Evolutionary conservation across 1,284 basidiomycete species (phyloP).

Genomic region (Psilocybe mexicana): DNA sequence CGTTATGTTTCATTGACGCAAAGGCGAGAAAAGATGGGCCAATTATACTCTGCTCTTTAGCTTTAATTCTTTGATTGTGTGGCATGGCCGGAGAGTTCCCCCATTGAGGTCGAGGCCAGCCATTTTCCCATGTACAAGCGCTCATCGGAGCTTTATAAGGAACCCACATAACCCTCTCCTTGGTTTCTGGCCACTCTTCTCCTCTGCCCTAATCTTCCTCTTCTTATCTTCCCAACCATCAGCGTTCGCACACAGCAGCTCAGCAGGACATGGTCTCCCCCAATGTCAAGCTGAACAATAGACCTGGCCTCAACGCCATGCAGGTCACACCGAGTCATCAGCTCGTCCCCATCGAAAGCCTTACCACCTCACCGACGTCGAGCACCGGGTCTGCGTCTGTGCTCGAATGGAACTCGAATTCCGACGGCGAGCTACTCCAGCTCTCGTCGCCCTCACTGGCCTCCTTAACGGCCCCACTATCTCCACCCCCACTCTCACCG

Average conservation of each 20-base stretch:
- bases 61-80: background rate
- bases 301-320: background rate
- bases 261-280: background rate
- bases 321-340: slow-evolving; percentile 1
- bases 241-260: background rate
- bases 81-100: background rate
- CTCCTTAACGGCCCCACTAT: slow-evolving; percentile 10
- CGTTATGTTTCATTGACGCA: too few species aligned
- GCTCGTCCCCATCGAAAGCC: slow-evolving; percentile 18
- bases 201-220: background rate
- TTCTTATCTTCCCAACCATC: background rate
- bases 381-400: slow-evolving; percentile 24
- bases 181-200: background rate
- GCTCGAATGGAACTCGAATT: slow-evolving; percentile 24
- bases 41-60: too few species aligned
- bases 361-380: slow-evolving; percentile 19
- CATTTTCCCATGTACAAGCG: slow-evolving; percentile 23
- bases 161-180: background rate
- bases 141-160: slow-evolving; percentile 19
- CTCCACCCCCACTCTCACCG: background rate
- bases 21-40: too few species aligned
- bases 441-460: slow-evolving; percentile 8
- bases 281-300: slow-evolving; percentile 3
- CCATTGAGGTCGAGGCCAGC: slow-evolving; percentile 5
- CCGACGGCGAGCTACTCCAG: slow-evolving; percentile 19